Base-by-base conservation (phyloP, 2,329 filamentous ascomycete genomes). In the Cercospora nicotianae region DNA sequence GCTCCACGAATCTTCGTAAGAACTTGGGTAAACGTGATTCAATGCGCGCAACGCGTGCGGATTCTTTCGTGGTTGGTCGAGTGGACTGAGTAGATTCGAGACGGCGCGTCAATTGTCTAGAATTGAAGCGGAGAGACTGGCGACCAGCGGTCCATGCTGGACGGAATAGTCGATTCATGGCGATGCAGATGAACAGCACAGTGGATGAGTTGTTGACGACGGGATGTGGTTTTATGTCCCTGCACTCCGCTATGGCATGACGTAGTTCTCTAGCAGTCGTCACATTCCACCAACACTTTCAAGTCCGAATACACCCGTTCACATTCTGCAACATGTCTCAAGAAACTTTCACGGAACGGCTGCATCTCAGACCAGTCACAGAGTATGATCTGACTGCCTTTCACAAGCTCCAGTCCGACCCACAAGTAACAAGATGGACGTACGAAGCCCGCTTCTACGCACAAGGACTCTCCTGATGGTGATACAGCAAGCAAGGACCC, bases 1-100 rank as follows among this genome's bases (percentile, higher is more conserved):
- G 87, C 0, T 82, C 80, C 0, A 91, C 89, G 81, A 93, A 92
- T 63, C 83, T 85, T 66, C 87, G 90, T 12, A 96, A 84, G 69
- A 88, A 89, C 4, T 77, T 81, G 2, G 92, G 93, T 7, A 91
- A 75, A 48, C 77, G 76, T 31, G 75, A 69, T 45, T 84, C 77
- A 67, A 79, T 69, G 58, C 81, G 79, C 8, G 76, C 73, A 66
- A 80, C 67, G 57, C 75, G 74, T 26, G 74, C 72, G 28, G 71
- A 58, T 51, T 64, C 61, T 62, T 66, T 67, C 23, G 66, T 58
- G 5, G 60, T 23, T 12, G 60, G 23, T 48, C 39, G 63, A 31
- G 36, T 53, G 18, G n/a, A 9, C 18, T 65, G 58, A 36, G 48
- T 65, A 13, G 65, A 63, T 18, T 60, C 62, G 16, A 63, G 20